These are phyloP conservation scores for Craspedostauros australis DNA, from an alignment of 108 stramenopile species.

Conservation along the genomic window DNA sequence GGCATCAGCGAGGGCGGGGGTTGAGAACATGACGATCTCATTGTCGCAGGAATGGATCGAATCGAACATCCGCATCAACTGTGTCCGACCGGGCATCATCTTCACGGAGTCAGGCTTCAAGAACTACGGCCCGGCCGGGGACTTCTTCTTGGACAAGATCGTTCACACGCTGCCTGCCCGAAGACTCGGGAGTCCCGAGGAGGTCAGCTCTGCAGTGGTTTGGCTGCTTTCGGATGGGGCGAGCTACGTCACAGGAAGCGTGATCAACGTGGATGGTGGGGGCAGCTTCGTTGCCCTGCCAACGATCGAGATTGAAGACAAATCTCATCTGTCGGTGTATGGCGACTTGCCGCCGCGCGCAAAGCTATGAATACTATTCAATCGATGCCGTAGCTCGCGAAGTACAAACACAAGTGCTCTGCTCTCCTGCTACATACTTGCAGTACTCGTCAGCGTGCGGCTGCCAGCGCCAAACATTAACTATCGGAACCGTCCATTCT, in stretches of 20 bases:
- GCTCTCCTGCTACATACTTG: no score
- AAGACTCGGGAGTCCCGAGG: constrained; percentile 62
- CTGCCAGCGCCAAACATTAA: no score
- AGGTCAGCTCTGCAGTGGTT: constrained; percentile 62
- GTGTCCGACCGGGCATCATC: constrained; percentile 82
- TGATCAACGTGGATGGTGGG: constrained; percentile 68
- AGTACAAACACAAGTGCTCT: neutral
- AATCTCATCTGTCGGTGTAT: constrained; percentile 55
- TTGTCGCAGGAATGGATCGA: constrained; percentile 85
- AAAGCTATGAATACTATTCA: constrained; percentile 27
- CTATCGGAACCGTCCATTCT: no score
- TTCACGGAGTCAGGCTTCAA: constrained; percentile 77
- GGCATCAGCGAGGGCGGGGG: constrained; percentile 75
- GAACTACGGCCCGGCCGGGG: constrained; percentile 73
- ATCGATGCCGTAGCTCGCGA: neutral
- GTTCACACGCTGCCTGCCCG: constrained; percentile 57
- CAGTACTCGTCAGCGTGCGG: no score
- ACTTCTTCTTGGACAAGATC: constrained; percentile 54
- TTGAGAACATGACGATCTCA: constrained; percentile 84
- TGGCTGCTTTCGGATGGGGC: constrained; percentile 65
- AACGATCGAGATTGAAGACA: constrained; percentile 65
- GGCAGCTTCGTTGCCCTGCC: constrained; percentile 59
- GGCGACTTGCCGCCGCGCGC: constrained; percentile 57
- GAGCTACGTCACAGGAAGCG: constrained; percentile 62
- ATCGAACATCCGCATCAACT: constrained; percentile 71